Evolutionary conservation across 495 filamentous ascomycete species (phyloP), one percentile per base, ranked within the genome.

Genomic region (Penicillium verhagenii): DNA sequence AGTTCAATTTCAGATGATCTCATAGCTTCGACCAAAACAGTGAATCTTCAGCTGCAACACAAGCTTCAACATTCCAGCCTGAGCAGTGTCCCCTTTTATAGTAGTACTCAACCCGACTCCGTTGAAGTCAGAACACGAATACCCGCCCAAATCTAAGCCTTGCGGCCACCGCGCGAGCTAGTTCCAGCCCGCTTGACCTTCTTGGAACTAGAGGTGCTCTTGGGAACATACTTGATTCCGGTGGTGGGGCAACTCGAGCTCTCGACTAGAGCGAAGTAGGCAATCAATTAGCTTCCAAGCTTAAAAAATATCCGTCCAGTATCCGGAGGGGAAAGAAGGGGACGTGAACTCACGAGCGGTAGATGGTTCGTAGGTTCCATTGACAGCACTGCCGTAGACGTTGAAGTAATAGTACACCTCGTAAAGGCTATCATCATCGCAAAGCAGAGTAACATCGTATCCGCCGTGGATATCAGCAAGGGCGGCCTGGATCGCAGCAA

Each of bases 351-450:
- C 57, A 79, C 76, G 76, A 10, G 77, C 72, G 31, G 73, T 61
- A 13, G 72, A 64, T 2, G 86, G 71, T 25, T 85, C 76, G 62
- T 90, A 91, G 29, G 79, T 64, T 38, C 88, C 89, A 35, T 79
- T 82, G 63, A 88, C 82, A 31, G 88, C 67, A 58, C 80, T 85
- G 23, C 89, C 89, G 55, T 79, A 78, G 14, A 91, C 78, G 61
- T 89, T 85, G 73, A 86, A 92, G 56, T 81, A 81, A 63, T 92
- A 92, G 80, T 83, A 89, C 19, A 82, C 80, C 71, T 90, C 76
- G 64, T 88, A 82, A 23, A 92, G 70, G 20, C 73, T 69, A 28
- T 72, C 68, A 40, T 69, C 70, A 2, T 69, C 67, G 70, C 89
- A 92, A 44, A 79, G 76, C 11, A 92, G 67, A 40, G 82, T 82